Base-by-base conservation (phyloP, 1,284 basidiomycete species). In the Termitomyces sp. region DNA sequence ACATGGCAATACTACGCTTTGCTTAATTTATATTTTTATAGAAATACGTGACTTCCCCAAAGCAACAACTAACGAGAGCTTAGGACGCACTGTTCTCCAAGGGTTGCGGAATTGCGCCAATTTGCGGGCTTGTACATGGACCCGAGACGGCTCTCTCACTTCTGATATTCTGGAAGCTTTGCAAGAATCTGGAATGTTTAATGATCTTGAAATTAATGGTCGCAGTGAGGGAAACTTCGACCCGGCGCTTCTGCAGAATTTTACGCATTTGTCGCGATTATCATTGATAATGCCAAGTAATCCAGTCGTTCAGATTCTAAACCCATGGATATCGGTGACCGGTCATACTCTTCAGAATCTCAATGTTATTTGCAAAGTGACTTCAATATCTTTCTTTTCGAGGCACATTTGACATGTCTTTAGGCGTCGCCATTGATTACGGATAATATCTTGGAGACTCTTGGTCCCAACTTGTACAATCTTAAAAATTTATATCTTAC, bases 201-300 rank as follows among this genome's bases (percentile, higher is more conserved):
- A 66, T 28, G 79, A 81, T 42, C 67, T 90, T 5, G 84, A 88
- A 61, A 76, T 90, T 45, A 90, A 90, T 52, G 88, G 86, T 0
- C 74, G 79, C 50, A 75, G 75, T 58, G 70, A 75, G 34, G 71
- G 72, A 26, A 71, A 78, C 47, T 87, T 85, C 58, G 68, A 83
- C 55, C 78, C 83, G 0, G 46, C 48, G 1, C 58, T 78, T 5
- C 71, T 90, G 1, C 55, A 69, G 7, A 67, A 59, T 3, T 84
- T 90, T 61, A 64, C 63, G 19, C 64, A 59, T n/a, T 66, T 86
- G 38, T 66, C 66, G 10, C 74, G 75, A 55, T 72, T 90, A 47
- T 76, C 78, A 1, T 64, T 90, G 48, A 87, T 89, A 45, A 88
- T 88, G 87, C 87, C 87, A 5, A 83, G 77, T 53, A 58, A 63